Conservation (phyloP, 768 basidiomycete genomes). For the Rhizopogon sp. region DNA sequence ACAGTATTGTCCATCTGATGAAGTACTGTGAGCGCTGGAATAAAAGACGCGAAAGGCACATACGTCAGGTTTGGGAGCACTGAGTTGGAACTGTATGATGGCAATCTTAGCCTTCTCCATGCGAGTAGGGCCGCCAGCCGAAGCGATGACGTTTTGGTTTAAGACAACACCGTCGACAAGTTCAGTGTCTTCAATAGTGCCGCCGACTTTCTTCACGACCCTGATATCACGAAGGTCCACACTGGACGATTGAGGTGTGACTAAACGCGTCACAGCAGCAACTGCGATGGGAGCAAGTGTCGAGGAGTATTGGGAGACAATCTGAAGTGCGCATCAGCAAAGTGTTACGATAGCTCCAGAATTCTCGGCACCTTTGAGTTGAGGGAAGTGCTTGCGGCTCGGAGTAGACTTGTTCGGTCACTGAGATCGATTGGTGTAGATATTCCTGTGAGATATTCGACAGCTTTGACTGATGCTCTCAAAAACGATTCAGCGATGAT, state of each 20-base stretch:
- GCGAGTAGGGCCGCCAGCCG: slow-evolving; percentile 89
- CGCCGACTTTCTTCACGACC: slow-evolving; percentile 96
- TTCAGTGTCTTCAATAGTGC: slow-evolving; percentile 98
- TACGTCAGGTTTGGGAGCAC: slow-evolving; percentile 96
- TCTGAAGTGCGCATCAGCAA: slow-evolving; percentile 41
- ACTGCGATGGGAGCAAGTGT: slow-evolving; percentile 98
- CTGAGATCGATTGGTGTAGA: slow-evolving; percentile 88
- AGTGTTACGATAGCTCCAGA: background rate
- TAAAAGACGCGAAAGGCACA: slow-evolving; percentile 20
- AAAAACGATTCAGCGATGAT: slow-evolving; percentile 95
- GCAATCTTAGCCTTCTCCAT: slow-evolving; percentile 99
- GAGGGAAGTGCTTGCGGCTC: slow-evolving; percentile 91
- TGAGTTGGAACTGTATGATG: slow-evolving; percentile 97
- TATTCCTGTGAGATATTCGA: slow-evolving; percentile 90
- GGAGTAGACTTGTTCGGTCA: slow-evolving; percentile 79
- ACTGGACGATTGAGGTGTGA: slow-evolving; percentile 84
- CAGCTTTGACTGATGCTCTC: slow-evolving; percentile 86
- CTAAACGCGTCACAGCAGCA: slow-evolving; percentile 88
- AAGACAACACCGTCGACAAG: slow-evolving; percentile 96
- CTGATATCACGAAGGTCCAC: slow-evolving; percentile 96
- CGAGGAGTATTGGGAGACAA: slow-evolving; percentile 98
- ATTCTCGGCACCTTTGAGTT: slow-evolving; percentile 79
- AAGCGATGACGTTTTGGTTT: slow-evolving; percentile 88
- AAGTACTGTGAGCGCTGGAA: background rate
- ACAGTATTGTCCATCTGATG: slow-evolving; percentile 98